Conservation (phyloP, 2,329 filamentous ascomycete species). For the Cylindrodendrum hubeiense region DNA sequence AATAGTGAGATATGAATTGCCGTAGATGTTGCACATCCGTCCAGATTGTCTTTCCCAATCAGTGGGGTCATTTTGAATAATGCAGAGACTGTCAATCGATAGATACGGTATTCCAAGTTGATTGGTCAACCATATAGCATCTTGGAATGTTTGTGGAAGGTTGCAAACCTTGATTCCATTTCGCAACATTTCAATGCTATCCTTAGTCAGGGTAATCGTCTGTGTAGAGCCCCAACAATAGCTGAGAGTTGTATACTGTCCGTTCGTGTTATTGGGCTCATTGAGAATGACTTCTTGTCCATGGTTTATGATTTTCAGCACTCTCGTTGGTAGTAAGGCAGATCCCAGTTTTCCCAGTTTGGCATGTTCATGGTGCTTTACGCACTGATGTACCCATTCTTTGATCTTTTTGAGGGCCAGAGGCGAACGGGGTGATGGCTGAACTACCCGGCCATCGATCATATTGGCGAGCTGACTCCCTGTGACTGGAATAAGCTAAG, state of each 20-base stretch:
- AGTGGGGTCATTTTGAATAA: slow-evolving; percentile 2
- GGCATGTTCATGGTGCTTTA: not conserved
- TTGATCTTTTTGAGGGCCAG: not conserved
- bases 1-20: slow-evolving; percentile 2
- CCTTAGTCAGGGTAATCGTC: not conserved
- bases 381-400: not conserved
- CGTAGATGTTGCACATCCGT: slow-evolving; percentile 2
- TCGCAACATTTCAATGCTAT: not conserved
- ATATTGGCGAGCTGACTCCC: not conserved
- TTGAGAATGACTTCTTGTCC: not conserved
- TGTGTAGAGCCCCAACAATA: slow-evolving; percentile 5
- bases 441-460: not conserved
- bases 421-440: not conserved
- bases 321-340: not conserved
- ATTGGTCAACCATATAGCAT: not conserved
- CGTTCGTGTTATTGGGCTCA: not conserved
- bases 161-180: not conserved
- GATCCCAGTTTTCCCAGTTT: not conserved
- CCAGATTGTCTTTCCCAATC: not conserved
- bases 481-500: not conserved
- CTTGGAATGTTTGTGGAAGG: not conserved
- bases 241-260: slow-evolving; percentile 2
- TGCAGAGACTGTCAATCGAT: slow-evolving; percentile 10
- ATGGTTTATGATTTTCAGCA: not conserved
- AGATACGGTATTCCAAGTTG: slow-evolving; percentile 3